Evolutionary conservation across 306 rosid genomes (phyloP).

Genomic region (Vigna mungo): DNA sequence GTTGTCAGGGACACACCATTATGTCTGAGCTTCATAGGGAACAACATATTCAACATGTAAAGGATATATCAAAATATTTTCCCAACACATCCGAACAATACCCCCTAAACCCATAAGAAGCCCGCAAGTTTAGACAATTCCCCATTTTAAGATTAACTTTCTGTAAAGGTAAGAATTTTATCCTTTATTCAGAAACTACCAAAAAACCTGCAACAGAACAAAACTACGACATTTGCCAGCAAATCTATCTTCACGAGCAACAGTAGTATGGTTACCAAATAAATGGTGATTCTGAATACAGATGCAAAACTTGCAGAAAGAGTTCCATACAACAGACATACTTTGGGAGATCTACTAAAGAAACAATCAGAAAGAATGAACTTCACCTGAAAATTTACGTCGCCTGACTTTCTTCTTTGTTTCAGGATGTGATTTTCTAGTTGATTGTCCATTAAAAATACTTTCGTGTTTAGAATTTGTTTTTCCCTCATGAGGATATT

Average conservation of each 20-base stretch:
- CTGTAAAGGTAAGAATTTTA: neutral
- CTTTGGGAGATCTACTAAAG: neutral
- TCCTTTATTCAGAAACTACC: conserved; percentile 16
- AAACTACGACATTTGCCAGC: conserved; percentile 13
- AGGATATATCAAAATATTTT: conserved; percentile 16
- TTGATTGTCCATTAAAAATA: conserved; percentile 48
- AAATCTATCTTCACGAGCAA: conserved; percentile 37
- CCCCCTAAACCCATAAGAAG: conserved; percentile 25
- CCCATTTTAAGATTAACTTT: conserved; percentile 13
- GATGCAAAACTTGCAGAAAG: conserved; percentile 36
- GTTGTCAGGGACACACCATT: too few species aligned
- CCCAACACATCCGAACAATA: conserved; percentile 29
- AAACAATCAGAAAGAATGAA: conserved; percentile 35
- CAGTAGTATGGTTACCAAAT: conserved; percentile 7
- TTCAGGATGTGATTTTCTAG: conserved; percentile 54
- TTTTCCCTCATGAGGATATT: conserved; percentile 43
- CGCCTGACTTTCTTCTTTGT: conserved; percentile 73
- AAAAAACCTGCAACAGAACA: conserved; percentile 5
- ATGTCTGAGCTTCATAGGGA: too few species aligned
- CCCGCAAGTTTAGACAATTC: conserved; percentile 20
- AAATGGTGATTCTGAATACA: conserved; percentile 7
- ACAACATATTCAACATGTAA: conserved; percentile 23
- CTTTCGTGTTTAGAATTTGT: conserved; percentile 56
- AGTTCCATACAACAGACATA: conserved; percentile 24
- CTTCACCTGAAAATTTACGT: conserved; percentile 73